Percentiles rank a stretch among this genome's conserved stretches.
Conservation (phyloP, 148 eudicot genomes). For the Fagopyrum esculentum region DNA sequence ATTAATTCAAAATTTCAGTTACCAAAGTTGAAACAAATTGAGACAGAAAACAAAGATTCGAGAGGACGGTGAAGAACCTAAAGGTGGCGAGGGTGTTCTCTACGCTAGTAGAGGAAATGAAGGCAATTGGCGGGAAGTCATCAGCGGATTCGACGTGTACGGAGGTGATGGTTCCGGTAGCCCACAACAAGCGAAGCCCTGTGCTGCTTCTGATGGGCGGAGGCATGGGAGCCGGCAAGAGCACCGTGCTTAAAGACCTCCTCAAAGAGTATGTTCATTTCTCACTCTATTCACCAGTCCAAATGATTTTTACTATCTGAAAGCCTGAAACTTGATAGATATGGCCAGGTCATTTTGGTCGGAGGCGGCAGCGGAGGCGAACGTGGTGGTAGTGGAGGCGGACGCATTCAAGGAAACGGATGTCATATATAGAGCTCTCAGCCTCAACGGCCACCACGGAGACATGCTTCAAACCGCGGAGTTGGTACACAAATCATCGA, state of each 20-base stretch:
- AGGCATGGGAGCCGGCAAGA: slow-evolving; percentile 98
- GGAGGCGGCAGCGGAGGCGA: slow-evolving; percentile 52
- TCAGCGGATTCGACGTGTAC: slow-evolving; percentile 29
- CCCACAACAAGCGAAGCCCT: slow-evolving; percentile 66
- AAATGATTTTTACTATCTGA: background rate
- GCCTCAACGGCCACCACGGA: slow-evolving; percentile 60
- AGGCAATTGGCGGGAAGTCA: slow-evolving; percentile 47
- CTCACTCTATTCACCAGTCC: too few species aligned
- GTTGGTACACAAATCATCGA: slow-evolving; percentile 91
- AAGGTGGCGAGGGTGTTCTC: slow-evolving; percentile 63
- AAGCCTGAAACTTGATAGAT: background rate
- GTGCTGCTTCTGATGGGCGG: slow-evolving; percentile 95
- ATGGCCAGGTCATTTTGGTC: slow-evolving; percentile 74
- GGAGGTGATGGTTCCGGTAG: slow-evolving; percentile 80
- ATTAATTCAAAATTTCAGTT: too few species aligned
- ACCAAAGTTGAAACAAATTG: background rate
- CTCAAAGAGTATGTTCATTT: slow-evolving; percentile 49
- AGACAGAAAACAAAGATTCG: slow-evolving; percentile 72
- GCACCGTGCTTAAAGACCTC: slow-evolving; percentile 88
- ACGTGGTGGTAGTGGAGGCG: slow-evolving; percentile 84
- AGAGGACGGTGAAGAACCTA: slow-evolving; percentile 49
- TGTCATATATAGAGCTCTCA: slow-evolving; percentile 78
- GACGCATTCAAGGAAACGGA: slow-evolving; percentile 92
- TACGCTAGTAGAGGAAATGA: slow-evolving; percentile 78
- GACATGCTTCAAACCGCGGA: slow-evolving; percentile 95